Conservation (phyloP, 2,329 filamentous ascomycete genomes). For the Botrytis galanthina region DNA sequence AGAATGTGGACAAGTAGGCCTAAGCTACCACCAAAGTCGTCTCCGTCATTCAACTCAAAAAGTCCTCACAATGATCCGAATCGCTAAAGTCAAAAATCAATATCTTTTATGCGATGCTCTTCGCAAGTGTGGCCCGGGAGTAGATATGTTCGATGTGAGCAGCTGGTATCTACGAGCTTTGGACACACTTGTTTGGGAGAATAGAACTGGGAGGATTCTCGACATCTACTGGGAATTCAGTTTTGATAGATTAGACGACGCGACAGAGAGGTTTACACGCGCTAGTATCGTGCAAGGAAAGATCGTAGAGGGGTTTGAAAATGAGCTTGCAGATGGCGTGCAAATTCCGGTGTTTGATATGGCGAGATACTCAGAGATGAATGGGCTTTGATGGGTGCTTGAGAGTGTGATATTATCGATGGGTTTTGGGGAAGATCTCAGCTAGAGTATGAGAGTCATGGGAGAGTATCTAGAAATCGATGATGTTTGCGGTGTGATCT, state of each 20-base stretch:
- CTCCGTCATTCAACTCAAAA: not conserved
- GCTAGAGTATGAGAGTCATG: not conserved
- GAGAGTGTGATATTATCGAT: too few relatives aligned
- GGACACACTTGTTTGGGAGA: not conserved
- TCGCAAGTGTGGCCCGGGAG: not conserved
- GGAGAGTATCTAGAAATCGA: not conserved
- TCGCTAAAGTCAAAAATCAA: not conserved
- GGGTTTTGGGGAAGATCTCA: not conserved
- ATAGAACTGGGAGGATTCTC: not conserved
- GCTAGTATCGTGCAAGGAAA: not conserved
- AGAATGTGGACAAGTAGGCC: not conserved
- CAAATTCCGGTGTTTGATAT: not conserved
- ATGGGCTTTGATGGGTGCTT: not conserved
- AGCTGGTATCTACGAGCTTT: not conserved
- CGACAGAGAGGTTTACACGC: not conserved
- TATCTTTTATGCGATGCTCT: not conserved
- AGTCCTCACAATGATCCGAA: not conserved
- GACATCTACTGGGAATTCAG: not conserved
- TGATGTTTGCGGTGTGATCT: not conserved
- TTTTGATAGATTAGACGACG: not conserved
- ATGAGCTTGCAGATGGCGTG: not conserved
- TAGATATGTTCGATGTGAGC: too few relatives aligned
- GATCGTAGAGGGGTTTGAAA: not conserved
- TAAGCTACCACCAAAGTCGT: not conserved
- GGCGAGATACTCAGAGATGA: not conserved